Conservation (phyloP, 23 red algal species). For the Agarophyton chilense region DNA sequence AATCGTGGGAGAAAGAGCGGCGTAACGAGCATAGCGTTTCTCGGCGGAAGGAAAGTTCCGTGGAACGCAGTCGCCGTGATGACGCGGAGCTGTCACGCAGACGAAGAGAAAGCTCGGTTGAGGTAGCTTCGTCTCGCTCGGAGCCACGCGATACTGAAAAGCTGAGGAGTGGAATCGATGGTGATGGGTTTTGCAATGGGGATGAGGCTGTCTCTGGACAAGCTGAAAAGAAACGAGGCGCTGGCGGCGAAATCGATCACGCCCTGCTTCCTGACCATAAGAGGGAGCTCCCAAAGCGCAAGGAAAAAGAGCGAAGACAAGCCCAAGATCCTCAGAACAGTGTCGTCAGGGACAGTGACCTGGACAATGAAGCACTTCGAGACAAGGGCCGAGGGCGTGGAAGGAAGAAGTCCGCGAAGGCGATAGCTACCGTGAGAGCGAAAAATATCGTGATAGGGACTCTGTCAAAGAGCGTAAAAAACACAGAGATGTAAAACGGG, state of each 20-base stretch:
- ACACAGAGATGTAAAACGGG: background rate
- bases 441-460: background rate
- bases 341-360: background rate
- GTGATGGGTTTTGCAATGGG: background rate
- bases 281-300: background rate
- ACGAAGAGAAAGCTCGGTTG: background rate
- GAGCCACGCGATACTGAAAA: background rate
- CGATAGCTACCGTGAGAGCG: background rate
- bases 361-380: background rate
- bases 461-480: background rate
- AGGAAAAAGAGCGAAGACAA: background rate
- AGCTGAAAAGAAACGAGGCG: conserved; percentile 1
- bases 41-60: background rate
- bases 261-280: background rate
- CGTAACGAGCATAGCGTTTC: background rate
- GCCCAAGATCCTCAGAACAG: background rate
- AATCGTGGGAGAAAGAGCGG: background rate
- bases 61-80: background rate
- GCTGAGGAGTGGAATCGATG: background rate
- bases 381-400: background rate
- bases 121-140: background rate
- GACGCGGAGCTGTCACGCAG: background rate
- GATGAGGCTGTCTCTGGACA: background rate
- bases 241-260: background rate
- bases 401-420: background rate